Evolutionary conservation across 805 yeast genomes (phyloP).

Genomic region (Yamadazyma paraphyllophila): DNA sequence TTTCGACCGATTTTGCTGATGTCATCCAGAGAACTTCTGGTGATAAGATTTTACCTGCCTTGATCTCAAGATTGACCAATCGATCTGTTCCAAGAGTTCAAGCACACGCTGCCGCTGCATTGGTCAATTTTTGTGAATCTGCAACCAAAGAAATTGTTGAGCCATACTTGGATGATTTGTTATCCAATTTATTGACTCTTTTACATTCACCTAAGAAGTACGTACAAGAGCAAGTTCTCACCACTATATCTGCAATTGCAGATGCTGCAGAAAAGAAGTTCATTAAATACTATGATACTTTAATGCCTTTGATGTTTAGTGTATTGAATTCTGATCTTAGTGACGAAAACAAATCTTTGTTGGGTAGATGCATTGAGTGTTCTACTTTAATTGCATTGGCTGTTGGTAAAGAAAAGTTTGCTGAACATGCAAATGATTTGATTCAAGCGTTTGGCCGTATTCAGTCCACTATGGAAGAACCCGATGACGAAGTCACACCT

Average conservation of each 20-base stretch:
- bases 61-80: slow-evolving; percentile 73
- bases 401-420: slow-evolving; percentile 88
- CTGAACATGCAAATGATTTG: slow-evolving; percentile 69
- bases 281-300: slow-evolving; percentile 86
- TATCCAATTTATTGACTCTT: slow-evolving; percentile 69
- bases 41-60: slow-evolving; percentile 77
- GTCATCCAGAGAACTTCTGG: slow-evolving; percentile 80
- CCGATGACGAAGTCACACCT: slow-evolving; percentile 86
- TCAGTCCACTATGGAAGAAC: slow-evolving; percentile 56
- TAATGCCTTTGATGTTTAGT: slow-evolving; percentile 83
- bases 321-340: slow-evolving; percentile 80
- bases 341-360: slow-evolving; percentile 71
- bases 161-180: slow-evolving; percentile 84
- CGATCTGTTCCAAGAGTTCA: slow-evolving; percentile 87
- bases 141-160: slow-evolving; percentile 84
- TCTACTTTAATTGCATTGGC: slow-evolving; percentile 92
- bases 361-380: slow-evolving; percentile 95
- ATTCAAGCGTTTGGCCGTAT: slow-evolving; percentile 69
- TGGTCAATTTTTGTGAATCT: slow-evolving; percentile 91
- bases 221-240: slow-evolving; percentile 95
- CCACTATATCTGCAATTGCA: slow-evolving; percentile 95
- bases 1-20: slow-evolving; percentile 94
- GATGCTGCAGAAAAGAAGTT: slow-evolving; percentile 92
- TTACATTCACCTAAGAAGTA: slow-evolving; percentile 85
- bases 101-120: slow-evolving; percentile 98